A percentile compares a stretch with the other conserved stretches of the same genome.
Conservation (phyloP, 495 filamentous ascomycete species). For the Penicillium diatomitis region DNA sequence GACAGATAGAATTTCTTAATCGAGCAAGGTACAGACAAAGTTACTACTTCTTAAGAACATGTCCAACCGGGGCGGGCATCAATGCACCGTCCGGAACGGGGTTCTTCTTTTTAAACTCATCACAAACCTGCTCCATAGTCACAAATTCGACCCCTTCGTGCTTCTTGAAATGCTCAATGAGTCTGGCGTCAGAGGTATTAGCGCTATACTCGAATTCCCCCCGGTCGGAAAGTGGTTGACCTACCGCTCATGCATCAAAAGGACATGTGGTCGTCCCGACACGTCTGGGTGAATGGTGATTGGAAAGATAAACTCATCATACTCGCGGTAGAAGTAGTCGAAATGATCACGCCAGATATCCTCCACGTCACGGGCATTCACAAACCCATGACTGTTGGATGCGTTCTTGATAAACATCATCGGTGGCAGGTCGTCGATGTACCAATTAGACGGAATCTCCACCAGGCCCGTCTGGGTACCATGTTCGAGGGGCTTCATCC, state of each 20-base stretch:
- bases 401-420: conserved; percentile 56
- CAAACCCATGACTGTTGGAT: conserved; percentile 50
- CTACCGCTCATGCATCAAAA: conserved; percentile 53
- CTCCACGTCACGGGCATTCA: conserved; percentile 47
- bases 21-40: not conserved
- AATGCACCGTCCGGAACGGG: conserved; percentile 14
- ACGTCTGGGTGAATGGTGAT: conserved; percentile 64
- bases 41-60: conserved; percentile 7
- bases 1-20: not conserved
- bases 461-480: conserved; percentile 47
- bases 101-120: conserved; percentile 47
- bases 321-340: conserved; percentile 58
- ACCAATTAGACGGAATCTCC: conserved; percentile 60
- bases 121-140: conserved; percentile 56
- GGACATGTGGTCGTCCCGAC: conserved; percentile 53
- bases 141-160: conserved; percentile 68
- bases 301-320: conserved; percentile 60
- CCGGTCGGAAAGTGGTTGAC: not conserved
- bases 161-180: conserved; percentile 63
- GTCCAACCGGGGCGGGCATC: conserved; percentile 17
- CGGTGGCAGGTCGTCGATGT: conserved; percentile 52
- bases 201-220: not conserved
- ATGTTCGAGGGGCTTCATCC: conserved; percentile 55
- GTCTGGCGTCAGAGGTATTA: conserved; percentile 8
- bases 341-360: conserved; percentile 55